A percentile compares a stretch with the other conserved stretches of the same genome.
phyloP scores from a whole-genome alignment of 164 flowering plant genomes.

The Nymphaea thermarum region DNA sequence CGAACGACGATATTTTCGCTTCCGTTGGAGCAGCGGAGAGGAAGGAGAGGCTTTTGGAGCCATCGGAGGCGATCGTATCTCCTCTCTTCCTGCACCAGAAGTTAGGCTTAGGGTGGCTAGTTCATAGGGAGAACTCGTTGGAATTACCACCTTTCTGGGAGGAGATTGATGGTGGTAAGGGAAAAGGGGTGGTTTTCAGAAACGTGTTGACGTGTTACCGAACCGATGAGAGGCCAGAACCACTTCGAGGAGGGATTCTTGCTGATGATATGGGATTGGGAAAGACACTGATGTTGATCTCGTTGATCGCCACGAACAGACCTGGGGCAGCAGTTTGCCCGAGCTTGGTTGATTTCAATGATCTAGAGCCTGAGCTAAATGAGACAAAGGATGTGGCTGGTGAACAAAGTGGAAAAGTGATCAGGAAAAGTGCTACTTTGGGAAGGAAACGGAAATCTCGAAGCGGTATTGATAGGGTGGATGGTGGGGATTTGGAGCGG shows the following conservation, averaged over 20 bases:
- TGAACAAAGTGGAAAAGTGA: not conserved
- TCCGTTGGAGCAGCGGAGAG: slow-evolving; percentile 36
- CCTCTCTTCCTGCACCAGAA: slow-evolving; percentile 71
- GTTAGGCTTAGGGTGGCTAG: slow-evolving; percentile 77
- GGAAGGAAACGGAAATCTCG: not conserved
- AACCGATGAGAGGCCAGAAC: slow-evolving; percentile 48
- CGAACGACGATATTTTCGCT: slow-evolving; percentile 61
- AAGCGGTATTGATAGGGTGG: not conserved
- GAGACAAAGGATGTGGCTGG: not conserved
- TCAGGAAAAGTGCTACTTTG: not conserved
- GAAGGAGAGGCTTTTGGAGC: slow-evolving; percentile 31
- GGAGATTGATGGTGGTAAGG: slow-evolving; percentile 9
- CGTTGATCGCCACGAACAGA: slow-evolving; percentile 66
- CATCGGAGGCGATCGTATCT: slow-evolving; percentile 50
- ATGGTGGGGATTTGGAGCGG: not conserved
- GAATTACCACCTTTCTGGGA: slow-evolving; percentile 96
- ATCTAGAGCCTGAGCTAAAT: not conserved
- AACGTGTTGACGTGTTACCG: slow-evolving; percentile 64
- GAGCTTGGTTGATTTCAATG: not conserved
- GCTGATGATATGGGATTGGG: slow-evolving; percentile 99
- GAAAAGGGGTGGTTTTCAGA: slow-evolving; percentile 33
- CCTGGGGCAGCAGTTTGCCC: slow-evolving; percentile 7
- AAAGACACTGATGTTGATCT: slow-evolving; percentile 81
- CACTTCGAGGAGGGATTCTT: slow-evolving; percentile 75
- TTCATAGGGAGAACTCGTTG: slow-evolving; percentile 51